Percentiles rank a stretch among this genome's conserved stretches.
These are phyloP conservation scores for Phytophthora pistaciae DNA, from an alignment of 352 stramenopile genomes.

Conservation along the genomic window DNA sequence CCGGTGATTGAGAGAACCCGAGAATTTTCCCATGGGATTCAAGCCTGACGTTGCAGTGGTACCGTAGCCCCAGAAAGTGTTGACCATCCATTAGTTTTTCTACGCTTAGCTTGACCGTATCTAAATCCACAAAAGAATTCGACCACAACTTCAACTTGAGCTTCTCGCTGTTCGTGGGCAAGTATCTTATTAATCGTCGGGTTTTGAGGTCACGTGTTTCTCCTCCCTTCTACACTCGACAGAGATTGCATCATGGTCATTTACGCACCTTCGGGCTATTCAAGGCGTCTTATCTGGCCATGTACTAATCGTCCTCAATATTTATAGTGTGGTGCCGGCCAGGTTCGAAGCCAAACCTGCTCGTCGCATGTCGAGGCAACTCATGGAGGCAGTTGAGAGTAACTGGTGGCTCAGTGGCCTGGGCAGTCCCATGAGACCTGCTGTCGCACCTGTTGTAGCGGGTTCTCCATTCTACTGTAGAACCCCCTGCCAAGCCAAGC, in stretches of 20 bases:
- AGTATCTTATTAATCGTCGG: background rate
- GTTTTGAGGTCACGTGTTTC: background rate
- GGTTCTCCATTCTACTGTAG: constrained; percentile 10
- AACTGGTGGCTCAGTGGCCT: background rate
- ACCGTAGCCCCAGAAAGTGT: constrained; percentile 15
- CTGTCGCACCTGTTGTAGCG: background rate
- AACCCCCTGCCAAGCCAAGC: constrained; percentile 20
- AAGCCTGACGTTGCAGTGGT: constrained; percentile 25
- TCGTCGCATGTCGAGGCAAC: constrained; percentile 5
- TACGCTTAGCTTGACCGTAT: constrained; percentile 6
- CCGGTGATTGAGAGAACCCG: background rate
- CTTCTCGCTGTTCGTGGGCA: constrained; percentile 5
- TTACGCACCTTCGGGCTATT: background rate
- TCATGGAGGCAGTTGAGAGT: background rate
- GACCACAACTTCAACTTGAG: constrained; percentile 36
- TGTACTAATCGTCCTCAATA: constrained; percentile 17
- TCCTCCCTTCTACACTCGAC: background rate
- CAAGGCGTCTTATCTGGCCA: constrained; percentile 4
- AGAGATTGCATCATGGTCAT: background rate
- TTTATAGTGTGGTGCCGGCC: constrained; percentile 15
- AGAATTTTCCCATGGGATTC: background rate
- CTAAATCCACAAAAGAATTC: constrained; percentile 19
- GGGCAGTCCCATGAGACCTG: background rate
- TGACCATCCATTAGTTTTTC: constrained; percentile 1
- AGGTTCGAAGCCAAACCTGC: constrained; percentile 18